phyloP scores from a whole-genome alignment of 78 protist species.

The Dictyostelium capitatum region DNA sequence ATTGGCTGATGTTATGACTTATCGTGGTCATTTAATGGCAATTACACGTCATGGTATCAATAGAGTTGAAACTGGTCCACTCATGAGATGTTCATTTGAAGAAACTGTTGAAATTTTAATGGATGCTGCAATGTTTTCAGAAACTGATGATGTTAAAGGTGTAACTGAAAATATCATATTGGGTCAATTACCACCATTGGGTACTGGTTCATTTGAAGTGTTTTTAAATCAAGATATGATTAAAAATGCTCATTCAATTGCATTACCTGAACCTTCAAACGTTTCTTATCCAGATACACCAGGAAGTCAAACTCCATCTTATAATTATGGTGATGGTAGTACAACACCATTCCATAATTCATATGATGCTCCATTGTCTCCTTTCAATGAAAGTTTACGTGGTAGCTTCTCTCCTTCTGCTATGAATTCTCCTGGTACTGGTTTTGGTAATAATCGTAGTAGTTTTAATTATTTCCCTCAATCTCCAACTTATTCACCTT shows the following conservation, averaged over 20 bases:
- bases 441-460: conserved; percentile 65
- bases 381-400: conserved; percentile 79
- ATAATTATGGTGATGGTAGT: conserved; percentile 88
- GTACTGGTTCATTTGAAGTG: conserved; percentile 95
- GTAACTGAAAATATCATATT: conserved; percentile 97
- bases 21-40: conserved; percentile 96
- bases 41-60: conserved; percentile 99
- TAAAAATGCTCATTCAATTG: conserved; percentile 72
- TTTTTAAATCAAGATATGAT: conserved; percentile 89
- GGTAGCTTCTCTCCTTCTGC: conserved; percentile 87
- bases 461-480: conserved; percentile 81
- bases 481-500: conserved; percentile 89
- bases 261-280: conserved; percentile 78
- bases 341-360: conserved; percentile 87
- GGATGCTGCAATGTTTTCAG: conserved; percentile 97
- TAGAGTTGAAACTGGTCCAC: conserved; percentile 88
- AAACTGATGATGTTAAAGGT: conserved; percentile 95
- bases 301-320: conserved; percentile 88
- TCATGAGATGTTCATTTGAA: conserved; percentile 97
- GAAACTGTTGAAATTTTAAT: conserved; percentile 98
- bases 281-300: conserved; percentile 84
- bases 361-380: conserved; percentile 73
- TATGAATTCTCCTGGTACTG: conserved; percentile 85
- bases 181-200: conserved; percentile 97
- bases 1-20: conserved; percentile 98